Conservation (phyloP, 129 eudicot genomes). For the Apium graveolens region DNA sequence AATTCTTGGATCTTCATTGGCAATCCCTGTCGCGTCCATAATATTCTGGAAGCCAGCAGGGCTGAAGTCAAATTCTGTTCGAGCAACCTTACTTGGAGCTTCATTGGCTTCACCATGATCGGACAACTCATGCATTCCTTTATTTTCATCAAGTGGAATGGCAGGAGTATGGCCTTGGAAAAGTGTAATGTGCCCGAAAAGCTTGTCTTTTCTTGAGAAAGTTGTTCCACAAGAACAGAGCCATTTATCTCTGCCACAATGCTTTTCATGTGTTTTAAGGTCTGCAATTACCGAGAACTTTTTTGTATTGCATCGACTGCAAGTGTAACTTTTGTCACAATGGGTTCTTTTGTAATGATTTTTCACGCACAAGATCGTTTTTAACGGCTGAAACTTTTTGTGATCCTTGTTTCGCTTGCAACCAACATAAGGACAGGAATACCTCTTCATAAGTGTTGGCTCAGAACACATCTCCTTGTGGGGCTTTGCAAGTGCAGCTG, state of each 20-base stretch:
- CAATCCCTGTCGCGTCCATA: conserved; percentile 32
- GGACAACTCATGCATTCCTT: conserved; percentile 23
- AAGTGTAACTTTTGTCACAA: conserved; percentile 88
- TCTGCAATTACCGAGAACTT: conserved; percentile 93
- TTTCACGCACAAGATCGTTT: conserved; percentile 83
- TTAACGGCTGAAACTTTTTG: conserved; percentile 84
- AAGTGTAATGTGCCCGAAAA: conserved; percentile 85
- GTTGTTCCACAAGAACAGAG: conserved; percentile 97
- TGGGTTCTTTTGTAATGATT: conserved; percentile 95
- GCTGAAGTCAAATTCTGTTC: conserved; percentile 39
- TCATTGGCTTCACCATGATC: conserved; percentile 43
- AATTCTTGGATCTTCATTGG: conserved; percentile 33
- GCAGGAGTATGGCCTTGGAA: conserved; percentile 99
- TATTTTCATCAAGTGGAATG: conserved; percentile 58
- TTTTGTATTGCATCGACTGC: conserved; percentile 87
- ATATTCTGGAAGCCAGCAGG: conserved; percentile 17
- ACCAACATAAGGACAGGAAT: conserved; percentile 81
- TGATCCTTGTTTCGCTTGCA: conserved; percentile 94
- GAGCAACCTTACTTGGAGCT: conserved; percentile 33
- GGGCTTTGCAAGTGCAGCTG: conserved; percentile 95
- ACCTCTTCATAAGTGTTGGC: conserved; percentile 55
- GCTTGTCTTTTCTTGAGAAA: conserved; percentile 92
- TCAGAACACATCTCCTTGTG: conserved; percentile 60
- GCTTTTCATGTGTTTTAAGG: conserved; percentile 93
- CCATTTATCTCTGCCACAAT: conserved; percentile 93